These are phyloP conservation scores for Parathielavia hyrcaniae DNA, from an alignment of 495 filamentous ascomycete species.

Conservation along the genomic window DNA sequence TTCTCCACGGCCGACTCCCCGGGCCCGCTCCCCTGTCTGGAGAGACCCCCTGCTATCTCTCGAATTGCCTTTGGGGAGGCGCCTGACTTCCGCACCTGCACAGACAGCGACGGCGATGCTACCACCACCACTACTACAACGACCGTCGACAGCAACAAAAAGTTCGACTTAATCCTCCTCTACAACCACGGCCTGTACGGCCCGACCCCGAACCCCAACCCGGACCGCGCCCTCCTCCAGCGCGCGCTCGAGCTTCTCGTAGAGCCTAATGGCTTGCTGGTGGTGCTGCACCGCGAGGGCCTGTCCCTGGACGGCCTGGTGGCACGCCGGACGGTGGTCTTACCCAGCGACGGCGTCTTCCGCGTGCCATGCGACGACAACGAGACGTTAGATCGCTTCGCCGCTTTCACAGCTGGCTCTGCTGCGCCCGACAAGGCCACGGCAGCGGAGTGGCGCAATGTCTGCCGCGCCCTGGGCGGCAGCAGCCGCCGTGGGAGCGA, in stretches of 20 bases:
- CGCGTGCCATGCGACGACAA: conserved; percentile 42
- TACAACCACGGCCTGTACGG: conserved; percentile 58
- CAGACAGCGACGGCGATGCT: conserved; percentile 13
- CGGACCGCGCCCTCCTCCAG: conserved; percentile 45
- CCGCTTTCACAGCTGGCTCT: conserved; percentile 50
- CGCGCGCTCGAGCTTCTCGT: conserved; percentile 48
- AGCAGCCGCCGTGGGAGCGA: conserved; percentile 18
- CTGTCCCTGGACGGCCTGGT: conserved; percentile 42
- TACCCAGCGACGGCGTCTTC: conserved; percentile 44
- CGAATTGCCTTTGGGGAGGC: conserved; percentile 37
- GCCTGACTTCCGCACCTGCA: conserved; percentile 26
- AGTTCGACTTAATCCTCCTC: conserved; percentile 55
- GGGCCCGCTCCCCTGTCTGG: conserved; percentile 45
- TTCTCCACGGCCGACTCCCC: conserved; percentile 36
- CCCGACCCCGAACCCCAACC: conserved; percentile 39
- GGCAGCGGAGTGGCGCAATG: conserved; percentile 43
- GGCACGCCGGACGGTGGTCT: conserved; percentile 47
- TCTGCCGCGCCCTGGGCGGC: conserved; percentile 49
- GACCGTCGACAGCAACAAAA: conserved; percentile 28
- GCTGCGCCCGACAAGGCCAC: conserved; percentile 33
- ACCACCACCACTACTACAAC: too few species aligned
- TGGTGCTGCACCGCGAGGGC: conserved; percentile 51
- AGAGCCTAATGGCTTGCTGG: conserved; percentile 42
- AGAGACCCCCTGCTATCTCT: conserved; percentile 37
- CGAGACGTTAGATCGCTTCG: conserved; percentile 47